These are phyloP conservation scores for Solanum medicagineum DNA, from an alignment of 257 asterid genomes.

Conservation along the genomic window DNA sequence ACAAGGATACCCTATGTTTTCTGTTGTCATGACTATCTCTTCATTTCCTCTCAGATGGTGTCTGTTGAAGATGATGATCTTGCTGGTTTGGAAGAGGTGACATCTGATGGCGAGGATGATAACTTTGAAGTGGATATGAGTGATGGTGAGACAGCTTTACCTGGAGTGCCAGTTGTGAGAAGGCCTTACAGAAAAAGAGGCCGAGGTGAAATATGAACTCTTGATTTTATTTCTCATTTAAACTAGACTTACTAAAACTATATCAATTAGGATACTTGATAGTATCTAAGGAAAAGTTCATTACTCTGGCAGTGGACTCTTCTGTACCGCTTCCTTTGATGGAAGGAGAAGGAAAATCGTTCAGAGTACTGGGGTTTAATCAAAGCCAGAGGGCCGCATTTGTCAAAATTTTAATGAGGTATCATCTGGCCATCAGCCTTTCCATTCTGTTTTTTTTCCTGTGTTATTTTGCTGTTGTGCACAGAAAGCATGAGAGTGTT, in stretches of 20 bases:
- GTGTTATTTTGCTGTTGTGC: neutral
- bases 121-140: conserved; percentile 86
- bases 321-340: conserved; percentile 71
- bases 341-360: conserved; percentile 96
- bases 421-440: neutral
- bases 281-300: neutral
- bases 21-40: conserved; percentile 3
- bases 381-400: conserved; percentile 81
- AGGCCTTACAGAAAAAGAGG: conserved; percentile 54
- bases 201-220: conserved; percentile 49
- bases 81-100: conserved; percentile 94
- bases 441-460: neutral
- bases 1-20: neutral
- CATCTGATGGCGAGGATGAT: conserved; percentile 94
- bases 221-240: neutral
- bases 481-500: neutral
- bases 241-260: neutral
- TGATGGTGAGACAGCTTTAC: conserved; percentile 68
- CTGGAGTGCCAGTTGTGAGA: conserved; percentile 55
- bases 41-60: conserved; percentile 60
- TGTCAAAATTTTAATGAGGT: conserved; percentile 57
- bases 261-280: neutral
- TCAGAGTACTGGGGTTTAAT: conserved; percentile 82
- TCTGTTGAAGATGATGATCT: conserved; percentile 95
- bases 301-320: conserved; percentile 28